These are phyloP conservation scores for Nicotiana attenuata DNA, from an alignment of 257 asterid genomes.

Conservation along the genomic window DNA sequence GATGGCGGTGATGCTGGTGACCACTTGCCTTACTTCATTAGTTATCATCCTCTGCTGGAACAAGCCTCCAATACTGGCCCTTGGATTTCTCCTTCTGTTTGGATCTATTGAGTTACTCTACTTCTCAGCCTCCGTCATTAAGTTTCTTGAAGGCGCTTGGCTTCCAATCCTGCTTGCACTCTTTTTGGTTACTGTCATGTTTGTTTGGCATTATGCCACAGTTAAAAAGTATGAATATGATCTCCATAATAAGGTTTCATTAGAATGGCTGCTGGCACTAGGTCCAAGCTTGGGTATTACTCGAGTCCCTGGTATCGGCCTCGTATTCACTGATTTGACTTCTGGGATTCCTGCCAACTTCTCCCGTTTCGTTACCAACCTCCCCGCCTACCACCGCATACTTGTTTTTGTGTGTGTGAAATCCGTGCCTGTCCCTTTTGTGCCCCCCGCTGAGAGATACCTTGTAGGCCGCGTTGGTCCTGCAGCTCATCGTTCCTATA, in stretches of 20 bases:
- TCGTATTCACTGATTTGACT: constrained; percentile 85
- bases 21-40: constrained; percentile 89
- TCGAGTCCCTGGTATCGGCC: constrained; percentile 90
- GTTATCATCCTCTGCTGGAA: constrained; percentile 93
- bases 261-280: constrained; percentile 86
- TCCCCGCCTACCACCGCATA: constrained; percentile 89
- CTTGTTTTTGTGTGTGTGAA: constrained; percentile 86
- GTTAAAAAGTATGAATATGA: constrained; percentile 79
- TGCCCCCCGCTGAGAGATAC: constrained; percentile 76
- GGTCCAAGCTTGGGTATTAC: constrained; percentile 97
- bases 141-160: constrained; percentile 98
- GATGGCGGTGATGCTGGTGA: constrained; percentile 96
- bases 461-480: constrained; percentile 97
- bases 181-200: constrained; percentile 84
- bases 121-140: constrained; percentile 85
- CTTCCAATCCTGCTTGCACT: constrained; percentile 94
- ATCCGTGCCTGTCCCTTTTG: constrained; percentile 84
- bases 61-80: constrained; percentile 75
- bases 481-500: constrained; percentile 69
- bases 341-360: constrained; percentile 95
- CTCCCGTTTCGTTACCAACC: constrained; percentile 89
- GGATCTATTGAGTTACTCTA: constrained; percentile 84
- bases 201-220: constrained; percentile 93
- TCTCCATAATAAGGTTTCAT: constrained; percentile 89
- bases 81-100: constrained; percentile 69